Conservation (phyloP, 192 early-diverging fungal genomes). For the Coemansia sp. region DNA sequence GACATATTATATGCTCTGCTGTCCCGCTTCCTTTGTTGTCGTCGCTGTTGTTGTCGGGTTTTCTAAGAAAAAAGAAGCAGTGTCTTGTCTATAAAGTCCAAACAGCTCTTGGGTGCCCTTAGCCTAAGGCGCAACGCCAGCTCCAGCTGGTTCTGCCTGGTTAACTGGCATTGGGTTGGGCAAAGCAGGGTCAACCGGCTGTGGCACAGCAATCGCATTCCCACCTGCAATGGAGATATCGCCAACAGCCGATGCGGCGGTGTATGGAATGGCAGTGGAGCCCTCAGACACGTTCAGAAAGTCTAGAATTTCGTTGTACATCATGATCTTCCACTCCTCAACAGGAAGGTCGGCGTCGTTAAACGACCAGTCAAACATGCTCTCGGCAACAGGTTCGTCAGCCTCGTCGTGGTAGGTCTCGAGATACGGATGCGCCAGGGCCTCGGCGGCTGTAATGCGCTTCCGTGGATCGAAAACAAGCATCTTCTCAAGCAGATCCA, state of each 20-base stretch:
- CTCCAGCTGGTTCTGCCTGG: not conserved
- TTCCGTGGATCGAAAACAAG: conserved; percentile 91
- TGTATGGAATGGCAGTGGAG: conserved; percentile 26
- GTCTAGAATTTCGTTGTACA: conserved; percentile 83
- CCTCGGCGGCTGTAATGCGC: conserved; percentile 85
- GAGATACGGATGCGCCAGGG: conserved; percentile 86
- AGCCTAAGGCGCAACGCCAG: not conserved
- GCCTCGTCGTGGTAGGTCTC: conserved; percentile 89
- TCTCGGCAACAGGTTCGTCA: conserved; percentile 81
- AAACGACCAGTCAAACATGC: conserved; percentile 93
- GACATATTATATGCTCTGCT: no score
- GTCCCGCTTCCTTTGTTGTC: no score
- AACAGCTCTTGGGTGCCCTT: not conserved
- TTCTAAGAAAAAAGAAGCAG: not conserved
- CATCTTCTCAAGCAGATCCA: conserved; percentile 90
- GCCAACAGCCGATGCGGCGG: conserved; percentile 3
- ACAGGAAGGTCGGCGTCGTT: conserved; percentile 87
- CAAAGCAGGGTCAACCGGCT: not conserved
- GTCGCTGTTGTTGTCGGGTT: not conserved
- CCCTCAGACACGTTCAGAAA: conserved; percentile 64
- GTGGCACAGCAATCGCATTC: not conserved
- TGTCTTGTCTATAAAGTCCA: not conserved
- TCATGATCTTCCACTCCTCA: conserved; percentile 88
- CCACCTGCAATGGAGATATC: not conserved
- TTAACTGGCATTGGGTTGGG: not conserved